phyloP scores from a whole-genome alignment of 1,284 basidiomycete species.

The Ganoderma meredithae region DNA sequence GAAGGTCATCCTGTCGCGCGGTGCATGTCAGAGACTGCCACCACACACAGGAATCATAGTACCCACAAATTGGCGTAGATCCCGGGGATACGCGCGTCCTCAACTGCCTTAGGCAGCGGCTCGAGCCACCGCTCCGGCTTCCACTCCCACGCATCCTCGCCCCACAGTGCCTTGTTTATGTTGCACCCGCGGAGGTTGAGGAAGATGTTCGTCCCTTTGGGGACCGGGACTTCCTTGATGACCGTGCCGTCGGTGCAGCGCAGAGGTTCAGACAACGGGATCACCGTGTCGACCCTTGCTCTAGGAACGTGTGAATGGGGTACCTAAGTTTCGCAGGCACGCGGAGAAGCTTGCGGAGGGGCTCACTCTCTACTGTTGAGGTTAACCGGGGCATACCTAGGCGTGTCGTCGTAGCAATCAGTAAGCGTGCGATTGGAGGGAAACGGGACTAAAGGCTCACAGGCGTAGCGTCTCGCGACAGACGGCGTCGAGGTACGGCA shows the following conservation, averaged over 20 bases:
- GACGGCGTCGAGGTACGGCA: constrained; percentile 44
- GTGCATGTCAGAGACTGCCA: not conserved
- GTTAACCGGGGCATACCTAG: constrained; percentile 3
- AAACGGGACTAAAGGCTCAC: constrained; percentile 17
- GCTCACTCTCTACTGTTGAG: constrained; percentile 2
- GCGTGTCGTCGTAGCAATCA: not conserved
- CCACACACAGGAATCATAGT: too few species aligned
- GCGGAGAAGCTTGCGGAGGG: constrained; percentile 1
- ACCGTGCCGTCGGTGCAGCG: constrained; percentile 39
- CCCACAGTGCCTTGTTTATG: constrained; percentile 56
- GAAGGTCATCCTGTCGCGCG: constrained; percentile 42
- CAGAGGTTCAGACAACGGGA: constrained; percentile 37
- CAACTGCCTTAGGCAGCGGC: constrained; percentile 31
- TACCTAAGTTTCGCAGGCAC: constrained; percentile 6
- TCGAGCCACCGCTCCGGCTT: constrained; percentile 46
- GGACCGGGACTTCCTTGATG: constrained; percentile 47
- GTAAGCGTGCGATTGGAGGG: not conserved
- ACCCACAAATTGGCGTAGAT: constrained; percentile 35
- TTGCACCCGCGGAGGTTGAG: constrained; percentile 59
- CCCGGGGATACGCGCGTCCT: constrained; percentile 33
- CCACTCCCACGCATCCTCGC: constrained; percentile 60
- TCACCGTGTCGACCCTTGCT: constrained; percentile 26
- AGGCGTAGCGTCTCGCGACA: constrained; percentile 40
- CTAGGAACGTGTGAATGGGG: constrained; percentile 14
- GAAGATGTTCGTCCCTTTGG: constrained; percentile 54